Conservation (phyloP, 2,329 filamentous ascomycete species). For the Fusarium sp. region DNA sequence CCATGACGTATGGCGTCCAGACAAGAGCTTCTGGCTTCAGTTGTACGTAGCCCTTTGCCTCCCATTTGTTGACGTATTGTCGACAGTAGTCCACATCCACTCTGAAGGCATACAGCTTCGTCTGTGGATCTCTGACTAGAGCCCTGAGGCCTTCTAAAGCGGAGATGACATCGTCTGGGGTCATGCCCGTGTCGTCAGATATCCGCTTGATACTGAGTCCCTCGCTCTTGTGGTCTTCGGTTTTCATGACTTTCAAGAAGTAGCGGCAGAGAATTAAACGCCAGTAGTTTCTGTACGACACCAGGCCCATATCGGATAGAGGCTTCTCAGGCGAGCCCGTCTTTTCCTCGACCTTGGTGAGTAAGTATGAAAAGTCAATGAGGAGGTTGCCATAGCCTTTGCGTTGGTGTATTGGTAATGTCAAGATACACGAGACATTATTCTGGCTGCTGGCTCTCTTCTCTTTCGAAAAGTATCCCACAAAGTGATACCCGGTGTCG, state of each 20-base stretch:
- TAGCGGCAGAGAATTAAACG: conserved; percentile 88
- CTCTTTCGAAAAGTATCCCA: conserved; percentile 99
- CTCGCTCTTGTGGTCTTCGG: conserved; percentile 51
- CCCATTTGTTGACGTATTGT: conserved; percentile 90
- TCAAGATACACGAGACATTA: conserved; percentile 97
- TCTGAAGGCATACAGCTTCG: conserved; percentile 88
- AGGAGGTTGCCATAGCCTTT: conserved; percentile 97
- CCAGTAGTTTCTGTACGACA: conserved; percentile 99
- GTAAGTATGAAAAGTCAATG: conserved; percentile 97
- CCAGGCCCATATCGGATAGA: conserved; percentile 95
- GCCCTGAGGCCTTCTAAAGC: conserved; percentile 91
- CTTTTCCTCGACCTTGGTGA: conserved; percentile 92
- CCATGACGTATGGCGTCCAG: conserved; percentile 99
- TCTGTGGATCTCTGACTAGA: conserved; percentile 88
- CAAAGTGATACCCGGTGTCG: conserved; percentile 92
- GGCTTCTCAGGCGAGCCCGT: conserved; percentile 98
- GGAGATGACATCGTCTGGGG: conserved; percentile 94
- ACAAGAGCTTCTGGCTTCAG: conserved; percentile 84
- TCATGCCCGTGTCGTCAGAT: conserved; percentile 93
- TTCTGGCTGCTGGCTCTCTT: conserved; percentile 95
- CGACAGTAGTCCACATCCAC: conserved; percentile 88
- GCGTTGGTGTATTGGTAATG: conserved; percentile 94
- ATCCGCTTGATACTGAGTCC: conserved; percentile 75
- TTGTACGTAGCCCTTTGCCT: conserved; percentile 87
- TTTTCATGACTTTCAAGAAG: conserved; percentile 66